Percentiles rank a stretch among this genome's conserved stretches.
These are phyloP conservation scores for Dictyostelium brefeldianum DNA, from an alignment of 78 protist species.

Conservation along the genomic window DNA sequence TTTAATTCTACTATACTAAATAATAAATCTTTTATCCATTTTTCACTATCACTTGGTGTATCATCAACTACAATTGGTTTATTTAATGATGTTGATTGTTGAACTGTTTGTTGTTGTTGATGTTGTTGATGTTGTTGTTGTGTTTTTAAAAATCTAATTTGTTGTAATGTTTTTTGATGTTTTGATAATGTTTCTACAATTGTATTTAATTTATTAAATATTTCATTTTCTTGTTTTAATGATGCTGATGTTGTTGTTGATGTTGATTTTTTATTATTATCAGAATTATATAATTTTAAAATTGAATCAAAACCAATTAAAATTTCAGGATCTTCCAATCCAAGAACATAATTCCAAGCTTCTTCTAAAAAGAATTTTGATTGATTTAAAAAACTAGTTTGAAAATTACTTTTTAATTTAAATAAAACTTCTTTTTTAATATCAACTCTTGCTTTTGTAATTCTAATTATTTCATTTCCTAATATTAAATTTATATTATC, in stretches of 20 bases:
- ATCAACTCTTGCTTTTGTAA: conserved; percentile 3
- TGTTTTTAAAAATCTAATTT: conserved; percentile 8
- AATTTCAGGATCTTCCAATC: background rate
- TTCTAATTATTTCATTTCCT: conserved; percentile 18
- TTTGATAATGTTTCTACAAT: background rate
- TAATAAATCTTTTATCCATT: conserved; percentile 18
- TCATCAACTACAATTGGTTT: background rate
- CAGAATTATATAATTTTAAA: no score
- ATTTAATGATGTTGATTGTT: background rate
- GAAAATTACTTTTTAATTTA: conserved; percentile 7
- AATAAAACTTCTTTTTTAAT: background rate
- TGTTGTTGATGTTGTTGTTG: background rate
- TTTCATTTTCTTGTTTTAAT: background rate
- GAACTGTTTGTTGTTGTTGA: background rate
- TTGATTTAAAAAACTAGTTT: conserved; percentile 8
- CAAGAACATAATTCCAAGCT: background rate
- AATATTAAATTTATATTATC: background rate
- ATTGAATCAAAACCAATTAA: background rate
- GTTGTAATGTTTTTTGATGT: conserved; percentile 20
- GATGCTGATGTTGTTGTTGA: background rate
- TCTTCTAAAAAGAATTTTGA: conserved; percentile 11
- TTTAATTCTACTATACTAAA: background rate
- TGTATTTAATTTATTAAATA: background rate
- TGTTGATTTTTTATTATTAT: background rate
- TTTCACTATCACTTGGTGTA: background rate